Conservation (phyloP, 169 alveolate genomes). For the Perkinsus marinus region DNA sequence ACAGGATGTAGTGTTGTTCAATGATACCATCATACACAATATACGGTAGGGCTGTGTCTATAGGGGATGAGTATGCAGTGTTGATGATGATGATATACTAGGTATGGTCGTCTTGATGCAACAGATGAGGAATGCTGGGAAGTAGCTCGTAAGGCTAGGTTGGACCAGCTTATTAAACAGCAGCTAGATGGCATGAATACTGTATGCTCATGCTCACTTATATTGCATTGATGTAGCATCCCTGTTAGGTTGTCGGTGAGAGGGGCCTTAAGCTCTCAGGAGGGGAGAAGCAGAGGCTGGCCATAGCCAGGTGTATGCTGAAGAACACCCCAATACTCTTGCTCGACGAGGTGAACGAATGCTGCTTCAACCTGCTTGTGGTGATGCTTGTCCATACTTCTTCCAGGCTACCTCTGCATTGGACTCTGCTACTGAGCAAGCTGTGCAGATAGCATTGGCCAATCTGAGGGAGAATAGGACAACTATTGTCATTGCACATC, state of each 20-base stretch:
- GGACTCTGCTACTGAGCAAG: slow-evolving; percentile 70
- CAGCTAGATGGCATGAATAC: slow-evolving; percentile 41
- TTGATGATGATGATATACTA: too few relatives aligned
- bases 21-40: slow-evolving; percentile 67
- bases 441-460: slow-evolving; percentile 47
- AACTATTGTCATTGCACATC: slow-evolving; percentile 73
- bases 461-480: slow-evolving; percentile 54
- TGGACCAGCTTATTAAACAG: slow-evolving; percentile 2
- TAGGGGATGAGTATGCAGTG: not conserved
- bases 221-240: not conserved
- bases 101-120: slow-evolving; percentile 47
- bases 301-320: slow-evolving; percentile 88
- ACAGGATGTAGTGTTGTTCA: slow-evolving; percentile 77
- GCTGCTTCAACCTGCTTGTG: not conserved
- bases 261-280: slow-evolving; percentile 91
- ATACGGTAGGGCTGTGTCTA: slow-evolving; percentile 65
- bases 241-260: slow-evolving; percentile 55
- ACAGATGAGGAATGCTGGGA: slow-evolving; percentile 32
- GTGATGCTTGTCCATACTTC: not conserved
- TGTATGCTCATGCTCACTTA: not conserved
- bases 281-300: slow-evolving; percentile 94
- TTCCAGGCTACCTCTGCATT: slow-evolving; percentile 82
- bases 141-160: slow-evolving; percentile 8
- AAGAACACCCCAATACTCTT: slow-evolving; percentile 81
- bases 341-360: slow-evolving; percentile 68